These are phyloP conservation scores for Tricladium varicosporioides DNA, from an alignment of 2,329 filamentous ascomycete species.

Conservation along the genomic window DNA sequence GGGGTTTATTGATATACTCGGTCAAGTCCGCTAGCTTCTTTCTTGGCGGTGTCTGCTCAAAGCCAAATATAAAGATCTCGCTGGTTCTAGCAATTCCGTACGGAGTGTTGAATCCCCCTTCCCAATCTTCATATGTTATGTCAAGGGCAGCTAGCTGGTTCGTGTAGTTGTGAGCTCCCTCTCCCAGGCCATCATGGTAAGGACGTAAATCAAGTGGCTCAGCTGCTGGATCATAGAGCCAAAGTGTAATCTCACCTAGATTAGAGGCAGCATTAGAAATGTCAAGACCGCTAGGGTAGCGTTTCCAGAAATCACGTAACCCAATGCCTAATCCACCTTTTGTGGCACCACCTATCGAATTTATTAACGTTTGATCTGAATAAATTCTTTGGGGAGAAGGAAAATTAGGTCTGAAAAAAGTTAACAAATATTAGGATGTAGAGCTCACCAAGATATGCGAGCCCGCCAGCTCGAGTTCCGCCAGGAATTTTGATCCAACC, in stretches of 20 bases:
- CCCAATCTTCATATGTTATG: conserved; percentile 64
- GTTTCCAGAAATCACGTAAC: conserved; percentile 61
- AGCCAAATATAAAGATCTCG: conserved; percentile 53
- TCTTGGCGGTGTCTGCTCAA: conserved; percentile 50
- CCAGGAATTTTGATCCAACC: conserved; percentile 58
- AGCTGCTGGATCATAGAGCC: conserved; percentile 58
- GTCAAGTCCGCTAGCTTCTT: conserved; percentile 45
- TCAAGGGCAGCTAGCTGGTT: conserved; percentile 59
- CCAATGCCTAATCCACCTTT: conserved; percentile 58
- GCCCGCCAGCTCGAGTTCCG: conserved; percentile 52
- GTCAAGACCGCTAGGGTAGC: conserved; percentile 57
- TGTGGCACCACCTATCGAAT: conserved; percentile 45
- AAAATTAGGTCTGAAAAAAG: too few relatives aligned
- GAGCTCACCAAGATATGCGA: conserved; percentile 51
- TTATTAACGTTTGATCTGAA: too few relatives aligned
- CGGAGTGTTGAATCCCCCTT: conserved; percentile 52
- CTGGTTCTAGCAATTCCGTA: conserved; percentile 58
- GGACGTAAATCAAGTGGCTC: conserved; percentile 54
- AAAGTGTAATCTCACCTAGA: conserved; percentile 52
- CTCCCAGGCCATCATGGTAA: conserved; percentile 56
- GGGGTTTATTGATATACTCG: conserved; percentile 48
- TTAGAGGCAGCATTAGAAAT: conserved; percentile 50
- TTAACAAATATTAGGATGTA: too few relatives aligned
- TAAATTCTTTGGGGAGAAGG: too few relatives aligned
- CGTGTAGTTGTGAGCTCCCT: conserved; percentile 47